Conservation (phyloP, 805 yeast genomes). For the Kuraishia hungarica region DNA sequence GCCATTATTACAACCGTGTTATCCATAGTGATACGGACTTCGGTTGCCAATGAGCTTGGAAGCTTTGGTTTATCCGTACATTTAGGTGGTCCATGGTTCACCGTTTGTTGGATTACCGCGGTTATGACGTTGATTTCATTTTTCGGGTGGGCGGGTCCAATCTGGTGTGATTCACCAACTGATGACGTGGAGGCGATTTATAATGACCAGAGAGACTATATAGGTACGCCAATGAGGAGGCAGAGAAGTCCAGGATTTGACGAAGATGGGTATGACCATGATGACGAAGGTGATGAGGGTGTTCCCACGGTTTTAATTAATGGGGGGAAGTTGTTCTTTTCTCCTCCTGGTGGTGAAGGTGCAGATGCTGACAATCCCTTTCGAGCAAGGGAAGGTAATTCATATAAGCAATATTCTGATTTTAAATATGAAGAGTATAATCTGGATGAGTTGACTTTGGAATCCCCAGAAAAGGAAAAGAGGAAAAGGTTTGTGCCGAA, state of each 20-base stretch:
- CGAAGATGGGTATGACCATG: slow-evolving; percentile 1
- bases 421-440: neutral
- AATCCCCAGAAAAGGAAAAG: neutral
- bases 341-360: neutral
- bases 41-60: slow-evolving; percentile 25
- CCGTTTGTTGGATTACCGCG: slow-evolving; percentile 29
- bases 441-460: neutral
- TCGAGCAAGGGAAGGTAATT: neutral
- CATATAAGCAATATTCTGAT: neutral
- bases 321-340: neutral
- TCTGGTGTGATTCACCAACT: slow-evolving; percentile 37
- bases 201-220: slow-evolving; percentile 6
- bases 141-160: slow-evolving; percentile 29
- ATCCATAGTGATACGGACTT: slow-evolving; percentile 16
- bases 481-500: neutral
- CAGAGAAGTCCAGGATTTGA: neutral
- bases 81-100: slow-evolving; percentile 33
- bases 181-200: neutral
- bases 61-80: slow-evolving; percentile 37
- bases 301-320: neutral
- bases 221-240: slow-evolving; percentile 5
- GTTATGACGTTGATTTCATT: slow-evolving; percentile 10
- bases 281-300: slow-evolving; percentile 1
- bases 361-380: neutral
- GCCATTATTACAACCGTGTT: slow-evolving; percentile 22